Conservation (phyloP, 2,329 filamentous ascomycete species). For the Talaromyces piceae region DNA sequence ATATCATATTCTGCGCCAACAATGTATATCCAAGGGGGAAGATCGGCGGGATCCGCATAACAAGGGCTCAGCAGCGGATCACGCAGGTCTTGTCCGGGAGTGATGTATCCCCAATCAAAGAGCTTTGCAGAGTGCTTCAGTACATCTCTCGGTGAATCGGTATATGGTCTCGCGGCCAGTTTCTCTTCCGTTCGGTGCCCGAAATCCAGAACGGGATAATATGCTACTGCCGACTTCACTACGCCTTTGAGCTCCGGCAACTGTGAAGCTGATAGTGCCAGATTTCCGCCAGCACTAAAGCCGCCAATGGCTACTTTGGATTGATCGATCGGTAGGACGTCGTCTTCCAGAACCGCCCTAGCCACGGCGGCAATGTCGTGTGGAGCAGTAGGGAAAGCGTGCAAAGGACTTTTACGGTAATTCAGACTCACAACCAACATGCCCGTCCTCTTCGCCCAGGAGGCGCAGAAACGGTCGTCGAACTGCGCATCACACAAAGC, state of each 20-base stretch:
- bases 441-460: slow-evolving; percentile 34
- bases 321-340: slow-evolving; percentile 40
- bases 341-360: slow-evolving; percentile 37
- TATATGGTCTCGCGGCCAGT: neutral
- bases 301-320: slow-evolving; percentile 38
- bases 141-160: neutral
- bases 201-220: slow-evolving; percentile 43
- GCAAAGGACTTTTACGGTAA: slow-evolving; percentile 42
- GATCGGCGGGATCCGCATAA: slow-evolving; percentile 23
- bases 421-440: slow-evolving; percentile 43
- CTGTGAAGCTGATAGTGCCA: slow-evolving; percentile 38
- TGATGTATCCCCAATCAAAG: slow-evolving; percentile 40
- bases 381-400: slow-evolving; percentile 39
- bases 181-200: neutral
- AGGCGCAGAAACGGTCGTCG: slow-evolving; percentile 43
- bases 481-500: slow-evolving; percentile 36
- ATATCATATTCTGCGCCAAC: slow-evolving; percentile 41
- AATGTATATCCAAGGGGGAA: slow-evolving; percentile 40
- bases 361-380: slow-evolving; percentile 42
- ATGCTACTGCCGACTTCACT: slow-evolving; percentile 33
- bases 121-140: slow-evolving; percentile 17
- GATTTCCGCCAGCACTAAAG: slow-evolving; percentile 47
- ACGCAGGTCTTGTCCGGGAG: slow-evolving; percentile 23
- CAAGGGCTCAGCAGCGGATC: slow-evolving; percentile 39
- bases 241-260: slow-evolving; percentile 27